These are phyloP conservation scores for Mortierella claussenii DNA, from an alignment of 192 early-diverging fungal genomes.

Conservation along the genomic window DNA sequence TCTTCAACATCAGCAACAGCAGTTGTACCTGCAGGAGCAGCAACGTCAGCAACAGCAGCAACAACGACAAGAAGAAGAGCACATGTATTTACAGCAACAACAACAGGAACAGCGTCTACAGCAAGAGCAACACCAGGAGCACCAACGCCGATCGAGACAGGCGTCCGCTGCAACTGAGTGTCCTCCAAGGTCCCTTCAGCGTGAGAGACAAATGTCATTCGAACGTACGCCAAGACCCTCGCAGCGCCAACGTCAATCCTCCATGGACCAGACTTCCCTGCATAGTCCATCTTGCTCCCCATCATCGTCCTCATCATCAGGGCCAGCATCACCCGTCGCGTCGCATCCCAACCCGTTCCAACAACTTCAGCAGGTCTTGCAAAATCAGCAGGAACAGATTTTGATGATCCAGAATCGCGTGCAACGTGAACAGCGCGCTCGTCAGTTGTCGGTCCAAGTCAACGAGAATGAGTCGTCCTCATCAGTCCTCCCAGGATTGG, in stretches of 20 bases:
- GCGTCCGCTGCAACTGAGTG: constrained; percentile 1
- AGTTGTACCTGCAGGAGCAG: background rate
- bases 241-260: background rate
- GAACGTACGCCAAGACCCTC: constrained; percentile 1
- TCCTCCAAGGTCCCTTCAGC: background rate
- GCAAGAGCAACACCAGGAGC: constrained; percentile 3
- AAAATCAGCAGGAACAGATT: constrained; percentile 15
- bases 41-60: background rate
- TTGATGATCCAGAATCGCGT: constrained; percentile 7
- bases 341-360: constrained; percentile 1
- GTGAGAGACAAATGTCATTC: constrained; percentile 6
- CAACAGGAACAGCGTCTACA: background rate
- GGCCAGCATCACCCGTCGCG: too few relatives aligned
- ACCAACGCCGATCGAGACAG: background rate
- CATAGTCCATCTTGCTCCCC: background rate
- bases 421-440: constrained; percentile 14
- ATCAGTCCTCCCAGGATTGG: background rate
- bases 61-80: background rate
- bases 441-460: constrained; percentile 16
- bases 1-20: too few relatives aligned
- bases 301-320: background rate
- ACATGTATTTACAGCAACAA: background rate
- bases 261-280: background rate
- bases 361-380: constrained; percentile 22
- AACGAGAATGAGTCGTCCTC: background rate